Base-by-base conservation (phyloP, 768 basidiomycete genomes). In the Psilocybe cyanescens region DNA sequence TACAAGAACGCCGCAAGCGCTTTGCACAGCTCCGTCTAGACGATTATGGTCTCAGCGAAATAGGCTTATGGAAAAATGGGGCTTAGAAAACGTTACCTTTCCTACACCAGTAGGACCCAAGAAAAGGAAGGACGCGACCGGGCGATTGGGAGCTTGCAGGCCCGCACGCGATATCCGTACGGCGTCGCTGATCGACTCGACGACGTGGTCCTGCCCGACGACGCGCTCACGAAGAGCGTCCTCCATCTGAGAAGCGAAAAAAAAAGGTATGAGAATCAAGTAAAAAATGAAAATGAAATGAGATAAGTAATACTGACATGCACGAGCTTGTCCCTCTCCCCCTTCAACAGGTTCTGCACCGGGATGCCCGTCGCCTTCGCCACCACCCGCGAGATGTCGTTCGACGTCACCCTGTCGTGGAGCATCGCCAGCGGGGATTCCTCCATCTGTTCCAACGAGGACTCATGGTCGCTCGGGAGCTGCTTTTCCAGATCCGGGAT, bases 101-200 rank as follows among this genome's bases (percentile, higher is more conserved):
- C 92, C 94, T 2, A 93, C 92, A 65, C 94, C 94, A 0, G 92
- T 94, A 0, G 94, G 92, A 1, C 94, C 94, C 59, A 93, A 75
- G 80, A 97, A 95, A 47, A 97, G 78, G 86, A 97, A 96, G 1
- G 92, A 94, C 3, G 96, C 94, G 16, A 97, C 89, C 1, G 96
- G 97, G 14, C 94, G 80, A 66, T 92, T 91, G 6, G 94, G 92
- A 1, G 92, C 91, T 67, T 95, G 90, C 17, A 98, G 74, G 0
- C 97, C 96, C 2, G 95, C 93, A 53, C 96, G 87, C 31, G 95
- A 97, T 55, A 98, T 91, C 16, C 95, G 86, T 24, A 99, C 92
- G 12, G 96, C 95, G 67, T 97, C 92, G 60, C 91, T 89, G 65
- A 97, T 86, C 4, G 95, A 87, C 1, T 82, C 72, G 30, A 99